Conservation (phyloP, 768 basidiomycete genomes). For the Astraeus odoratus region DNA sequence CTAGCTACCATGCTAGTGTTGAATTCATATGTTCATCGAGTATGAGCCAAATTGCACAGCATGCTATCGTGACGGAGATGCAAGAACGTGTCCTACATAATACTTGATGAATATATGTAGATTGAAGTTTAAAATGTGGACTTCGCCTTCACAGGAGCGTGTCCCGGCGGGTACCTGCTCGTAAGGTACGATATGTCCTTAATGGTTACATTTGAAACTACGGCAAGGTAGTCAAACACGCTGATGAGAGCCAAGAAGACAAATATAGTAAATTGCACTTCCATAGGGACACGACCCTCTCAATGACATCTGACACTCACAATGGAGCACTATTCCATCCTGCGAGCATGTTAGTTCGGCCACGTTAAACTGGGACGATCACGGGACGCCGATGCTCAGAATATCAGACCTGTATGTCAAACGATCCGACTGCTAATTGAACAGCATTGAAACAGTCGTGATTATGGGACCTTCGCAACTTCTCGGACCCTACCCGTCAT, state of each 20-base stretch:
- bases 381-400: too few relatives aligned
- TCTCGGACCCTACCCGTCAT: neutral
- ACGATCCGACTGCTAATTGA: neutral
- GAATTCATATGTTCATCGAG: neutral
- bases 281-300: too few relatives aligned
- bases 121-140: neutral
- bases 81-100: neutral
- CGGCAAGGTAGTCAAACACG: constrained; percentile 10
- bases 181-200: constrained; percentile 20
- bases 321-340: neutral
- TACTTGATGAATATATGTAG: neutral
- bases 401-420: too few relatives aligned
- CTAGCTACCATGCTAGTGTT: neutral
- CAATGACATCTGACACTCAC: too few relatives aligned
- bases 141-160: neutral
- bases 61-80: neutral
- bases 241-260: constrained; percentile 18
- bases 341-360: neutral
- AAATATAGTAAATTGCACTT: too few relatives aligned
- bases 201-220: constrained; percentile 11
- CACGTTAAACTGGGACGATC: too few relatives aligned
- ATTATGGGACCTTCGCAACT: neutral
- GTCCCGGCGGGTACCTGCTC: constrained; percentile 2
- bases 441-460: neutral
- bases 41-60: neutral